Evolutionary conservation across 2,329 filamentous ascomycete genomes (phyloP).

Genomic region (Anthostomella pinea): DNA sequence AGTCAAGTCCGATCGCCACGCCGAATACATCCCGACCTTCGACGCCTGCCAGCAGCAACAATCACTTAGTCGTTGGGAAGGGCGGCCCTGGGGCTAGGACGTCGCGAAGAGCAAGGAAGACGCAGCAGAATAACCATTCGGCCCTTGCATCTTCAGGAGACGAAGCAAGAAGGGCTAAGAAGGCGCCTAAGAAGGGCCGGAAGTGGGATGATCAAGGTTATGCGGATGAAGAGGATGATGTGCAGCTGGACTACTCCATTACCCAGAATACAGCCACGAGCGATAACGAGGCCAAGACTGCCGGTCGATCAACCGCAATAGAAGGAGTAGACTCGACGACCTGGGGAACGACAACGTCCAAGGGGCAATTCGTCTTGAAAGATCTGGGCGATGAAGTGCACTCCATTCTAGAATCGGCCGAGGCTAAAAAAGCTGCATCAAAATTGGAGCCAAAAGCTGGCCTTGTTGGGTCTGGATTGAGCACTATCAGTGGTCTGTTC

Average conservation of each 20-base stretch:
- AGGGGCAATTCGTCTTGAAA: conserved; percentile 90
- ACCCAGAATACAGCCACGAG: conserved; percentile 46
- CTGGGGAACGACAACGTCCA: conserved; percentile 81
- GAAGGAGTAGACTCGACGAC: conserved; percentile 74
- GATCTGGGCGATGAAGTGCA: conserved; percentile 93
- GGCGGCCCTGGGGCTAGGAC: conserved; percentile 71
- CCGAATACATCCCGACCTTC: conserved; percentile 76
- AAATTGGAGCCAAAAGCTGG: conserved; percentile 53
- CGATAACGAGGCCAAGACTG: conserved; percentile 50
- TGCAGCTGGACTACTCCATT: conserved; percentile 87
- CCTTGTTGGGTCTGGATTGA: conserved; percentile 75
- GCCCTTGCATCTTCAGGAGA: conserved; percentile 78
- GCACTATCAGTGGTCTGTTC: conserved; percentile 83
- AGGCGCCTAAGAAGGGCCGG: conserved; percentile 74
- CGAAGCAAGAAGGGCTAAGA: conserved; percentile 65
- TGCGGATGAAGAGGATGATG: conserved; percentile 77
- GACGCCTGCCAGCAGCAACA: conserved; percentile 63
- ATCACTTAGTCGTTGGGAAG: conserved; percentile 70
- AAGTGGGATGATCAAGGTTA: conserved; percentile 90
- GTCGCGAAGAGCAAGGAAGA: conserved; percentile 75
- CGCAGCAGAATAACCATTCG: conserved; percentile 63
- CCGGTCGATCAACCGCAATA: conserved; percentile 55
- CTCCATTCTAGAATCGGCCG: conserved; percentile 79
- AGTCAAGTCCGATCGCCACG: conserved; percentile 67
- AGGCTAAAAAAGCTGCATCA: conserved; percentile 55